Percentiles rank a stretch among this genome's conserved stretches.
These are phyloP conservation scores for Acer negundo DNA, from an alignment of 345 rosid genomes.

Conservation along the genomic window DNA sequence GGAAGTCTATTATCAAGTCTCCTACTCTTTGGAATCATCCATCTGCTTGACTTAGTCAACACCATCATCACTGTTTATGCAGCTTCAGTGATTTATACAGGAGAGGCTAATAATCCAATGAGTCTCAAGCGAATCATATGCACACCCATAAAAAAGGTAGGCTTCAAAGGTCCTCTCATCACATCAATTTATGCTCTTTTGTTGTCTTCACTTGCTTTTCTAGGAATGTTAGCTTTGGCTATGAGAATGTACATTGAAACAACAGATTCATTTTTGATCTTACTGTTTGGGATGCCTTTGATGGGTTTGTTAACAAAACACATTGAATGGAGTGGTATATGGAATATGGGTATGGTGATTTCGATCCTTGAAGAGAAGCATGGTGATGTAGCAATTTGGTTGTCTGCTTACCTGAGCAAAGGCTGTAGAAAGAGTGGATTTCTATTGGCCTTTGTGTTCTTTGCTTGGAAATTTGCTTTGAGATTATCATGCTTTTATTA, in stretches of 20 bases:
- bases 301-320: constrained; percentile 20
- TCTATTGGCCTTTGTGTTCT: constrained; percentile 19
- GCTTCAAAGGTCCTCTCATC: constrained; percentile 41
- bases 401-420: constrained; percentile 33
- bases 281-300: neutral
- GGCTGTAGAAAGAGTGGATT: constrained; percentile 31
- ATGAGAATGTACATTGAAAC: neutral
- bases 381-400: constrained; percentile 32
- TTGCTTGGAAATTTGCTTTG: constrained; percentile 25
- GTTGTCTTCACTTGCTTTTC: constrained; percentile 6
- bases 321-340: constrained; percentile 41
- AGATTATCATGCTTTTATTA: constrained; percentile 24
- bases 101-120: constrained; percentile 17
- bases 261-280: neutral
- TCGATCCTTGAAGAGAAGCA: constrained; percentile 38
- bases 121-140: constrained; percentile 8
- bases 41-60: constrained; percentile 38
- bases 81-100: constrained; percentile 29
- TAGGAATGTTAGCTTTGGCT: constrained; percentile 13
- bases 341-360: constrained; percentile 36
- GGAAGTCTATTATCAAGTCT: neutral
- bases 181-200: constrained; percentile 44
- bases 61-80: constrained; percentile 30
- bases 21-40: constrained; percentile 4
- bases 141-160: constrained; percentile 16